A percentile compares a stretch with the other conserved stretches of the same genome.
Conservation (phyloP, 2,329 filamentous ascomycete species). For the Myrmaecium sp. region DNA sequence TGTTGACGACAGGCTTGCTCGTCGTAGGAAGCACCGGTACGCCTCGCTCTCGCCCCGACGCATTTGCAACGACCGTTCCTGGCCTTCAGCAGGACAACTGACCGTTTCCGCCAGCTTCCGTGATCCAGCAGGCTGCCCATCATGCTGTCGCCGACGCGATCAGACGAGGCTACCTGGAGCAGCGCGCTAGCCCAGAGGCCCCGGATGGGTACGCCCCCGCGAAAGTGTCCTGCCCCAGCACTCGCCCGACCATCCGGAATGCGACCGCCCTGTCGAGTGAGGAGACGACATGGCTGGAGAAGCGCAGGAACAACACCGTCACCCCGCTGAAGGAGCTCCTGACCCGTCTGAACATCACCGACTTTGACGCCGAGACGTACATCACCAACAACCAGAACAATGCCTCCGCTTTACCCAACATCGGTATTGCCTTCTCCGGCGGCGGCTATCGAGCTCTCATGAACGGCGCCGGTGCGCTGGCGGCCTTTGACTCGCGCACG, state of each 20-base stretch:
- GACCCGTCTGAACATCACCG: slow-evolving; percentile 52
- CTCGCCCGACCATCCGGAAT: slow-evolving; percentile 50
- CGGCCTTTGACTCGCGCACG: slow-evolving; percentile 64
- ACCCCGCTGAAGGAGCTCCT: slow-evolving; percentile 62
- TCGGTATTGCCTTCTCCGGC: slow-evolving; percentile 64
- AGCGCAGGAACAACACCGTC: slow-evolving; percentile 55
- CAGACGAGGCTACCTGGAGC: too few species aligned
- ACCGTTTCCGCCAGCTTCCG: too few species aligned
- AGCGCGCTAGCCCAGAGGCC: slow-evolving; percentile 35
- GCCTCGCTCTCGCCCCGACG: too few species aligned
- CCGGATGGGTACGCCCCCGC: slow-evolving; percentile 57
- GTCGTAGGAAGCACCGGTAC: too few species aligned
- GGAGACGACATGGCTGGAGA: slow-evolving; percentile 58
- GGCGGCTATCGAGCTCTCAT: slow-evolving; percentile 78
- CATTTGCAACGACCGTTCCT: too few species aligned
- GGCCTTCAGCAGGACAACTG: too few species aligned
- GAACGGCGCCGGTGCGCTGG: slow-evolving; percentile 63
- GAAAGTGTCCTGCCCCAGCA: slow-evolving; percentile 48
- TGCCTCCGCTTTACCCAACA: slow-evolving; percentile 42
- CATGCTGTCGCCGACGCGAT: too few species aligned
- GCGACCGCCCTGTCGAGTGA: slow-evolving; percentile 46
- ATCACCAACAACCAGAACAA: slow-evolving; percentile 44
- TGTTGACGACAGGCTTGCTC: too few species aligned
- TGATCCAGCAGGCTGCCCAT: too few species aligned
- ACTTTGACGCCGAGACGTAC: slow-evolving; percentile 60